A percentile compares a stretch with the other conserved stretches of the same genome.
These are phyloP conservation scores for Globisporangium echinulatum DNA, from an alignment of 352 stramenopile genomes.

Conservation along the genomic window DNA sequence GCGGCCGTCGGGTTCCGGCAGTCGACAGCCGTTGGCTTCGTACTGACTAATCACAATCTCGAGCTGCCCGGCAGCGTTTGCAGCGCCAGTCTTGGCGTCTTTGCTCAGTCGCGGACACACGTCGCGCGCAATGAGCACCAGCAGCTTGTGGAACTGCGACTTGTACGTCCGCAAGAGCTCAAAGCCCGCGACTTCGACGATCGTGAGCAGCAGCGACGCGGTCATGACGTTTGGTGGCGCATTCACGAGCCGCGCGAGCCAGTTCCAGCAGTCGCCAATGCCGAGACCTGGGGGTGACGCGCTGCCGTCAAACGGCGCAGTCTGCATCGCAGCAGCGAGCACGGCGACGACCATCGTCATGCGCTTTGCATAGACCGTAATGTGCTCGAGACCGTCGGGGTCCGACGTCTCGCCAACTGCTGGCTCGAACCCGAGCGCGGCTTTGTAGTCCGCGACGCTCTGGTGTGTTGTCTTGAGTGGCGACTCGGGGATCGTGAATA, in stretches of 20 bases:
- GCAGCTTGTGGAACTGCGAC: conserved; percentile 72
- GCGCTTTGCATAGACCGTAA: conserved; percentile 71
- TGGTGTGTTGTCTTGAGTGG: conserved; percentile 45
- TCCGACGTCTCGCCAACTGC: conserved; percentile 54
- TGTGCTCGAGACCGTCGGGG: conserved; percentile 54
- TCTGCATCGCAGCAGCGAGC: conserved; percentile 67
- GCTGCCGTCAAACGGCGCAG: conserved; percentile 47
- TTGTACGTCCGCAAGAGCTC: conserved; percentile 61
- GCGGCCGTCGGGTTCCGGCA: conserved; percentile 51
- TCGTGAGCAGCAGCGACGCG: conserved; percentile 55
- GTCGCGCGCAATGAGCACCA: conserved; percentile 60
- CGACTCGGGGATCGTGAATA: conserved; percentile 68
- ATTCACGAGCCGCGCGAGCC: conserved; percentile 63
- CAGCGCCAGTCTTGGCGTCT: conserved; percentile 64
- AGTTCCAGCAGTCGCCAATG: conserved; percentile 67
- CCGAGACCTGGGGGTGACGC: conserved; percentile 41
- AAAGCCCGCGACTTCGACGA: conserved; percentile 73
- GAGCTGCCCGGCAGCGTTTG: conserved; percentile 66
- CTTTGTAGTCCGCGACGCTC: conserved; percentile 58
- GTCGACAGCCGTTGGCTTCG: conserved; percentile 40
- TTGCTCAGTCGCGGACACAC: conserved; percentile 62
- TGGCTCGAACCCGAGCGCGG: conserved; percentile 56
- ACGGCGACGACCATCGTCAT: conserved; percentile 76
- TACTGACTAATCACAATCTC: conserved; percentile 74
- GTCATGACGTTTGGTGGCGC: conserved; percentile 70